Evolutionary conservation across 139 green algal species (phyloP), one percentile per base, ranked within the genome.

Genomic region (Chlamydomonas sp.): DNA sequence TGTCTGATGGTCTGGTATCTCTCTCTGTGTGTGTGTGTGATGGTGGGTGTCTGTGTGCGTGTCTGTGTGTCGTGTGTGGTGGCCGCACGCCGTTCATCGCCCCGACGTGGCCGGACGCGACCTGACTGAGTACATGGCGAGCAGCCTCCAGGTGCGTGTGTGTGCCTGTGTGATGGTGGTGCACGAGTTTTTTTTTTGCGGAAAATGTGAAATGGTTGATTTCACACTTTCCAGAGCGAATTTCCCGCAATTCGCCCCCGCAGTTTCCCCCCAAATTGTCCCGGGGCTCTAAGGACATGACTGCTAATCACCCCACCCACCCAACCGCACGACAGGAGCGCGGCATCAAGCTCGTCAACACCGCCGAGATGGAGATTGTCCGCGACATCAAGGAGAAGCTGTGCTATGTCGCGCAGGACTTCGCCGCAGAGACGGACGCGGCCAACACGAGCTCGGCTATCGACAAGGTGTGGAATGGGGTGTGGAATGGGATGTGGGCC

Each of bases 341-440:
- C 33, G 93, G 93, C 49, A 87, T 96, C 82, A 90, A 81, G 54
- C 96, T 98, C 80, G 92, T 83, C 67, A 96, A 87, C 66, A 83
- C 85, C 48, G 90, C 92, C 33, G 92, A 98, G 82, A 79, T 87
- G 65, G 92, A 97, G 79, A 97, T 97, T 60, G 92, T 97, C 39
- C 58, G 71, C 35, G 94, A 99, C 85, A 97, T 99, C 78, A 99
- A 99, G 90, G 94, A 98, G 87, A 97, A 98, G 93, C 85, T 98
- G 60, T 87, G 85, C 57, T 99, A 98, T 74, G 91, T 76, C 29
- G 91, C 92, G 3, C 48, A 88, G 30, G 94, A 99, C 87, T 97
- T 89, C 63, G 91, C 96, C 72, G 65, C 85, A 48, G 94, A 98
- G 85, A 81, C 96, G 72, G 70, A 77, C 16, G 90, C 82, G 29